A percentile compares a stretch with the other conserved stretches of the same genome.
Conservation (phyloP, 345 rosid species). For the Diplotaxis tenuifolia region DNA sequence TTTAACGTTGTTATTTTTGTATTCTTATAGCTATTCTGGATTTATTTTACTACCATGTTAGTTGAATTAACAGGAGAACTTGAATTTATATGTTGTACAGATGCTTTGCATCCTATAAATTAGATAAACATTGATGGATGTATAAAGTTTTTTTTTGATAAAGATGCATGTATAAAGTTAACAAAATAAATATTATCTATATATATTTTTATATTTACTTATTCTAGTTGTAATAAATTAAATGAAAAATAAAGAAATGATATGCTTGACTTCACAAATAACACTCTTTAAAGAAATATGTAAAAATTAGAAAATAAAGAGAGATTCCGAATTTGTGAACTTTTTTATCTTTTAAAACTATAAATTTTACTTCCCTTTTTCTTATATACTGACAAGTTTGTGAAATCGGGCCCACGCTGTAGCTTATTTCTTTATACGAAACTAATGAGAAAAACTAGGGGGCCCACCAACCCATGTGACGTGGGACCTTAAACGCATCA, state of each 20-base stretch:
- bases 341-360: neutral
- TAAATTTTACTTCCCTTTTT: neutral
- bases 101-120: neutral
- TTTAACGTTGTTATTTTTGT: neutral
- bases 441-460: slow-evolving; percentile 24
- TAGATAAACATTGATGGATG: neutral
- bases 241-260: neutral
- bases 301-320: neutral
- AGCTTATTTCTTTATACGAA: slow-evolving; percentile 38
- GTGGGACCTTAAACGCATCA: slow-evolving; percentile 44
- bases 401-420: slow-evolving; percentile 18
- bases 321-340: slow-evolving; percentile 4
- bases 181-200: no score
- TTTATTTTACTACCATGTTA: neutral
- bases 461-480: slow-evolving; percentile 40
- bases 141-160: neutral
- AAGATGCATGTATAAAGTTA: neutral
- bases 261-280: neutral
- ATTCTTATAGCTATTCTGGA: neutral
- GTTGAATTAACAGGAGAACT: neutral
- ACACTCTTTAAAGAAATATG: neutral
- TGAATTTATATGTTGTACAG: neutral
- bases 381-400: slow-evolving; percentile 24
- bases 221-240: neutral
- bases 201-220: neutral